phyloP scores from a whole-genome alignment of 73 alveolate genomes.

The Paramecium octaurelia region DNA sequence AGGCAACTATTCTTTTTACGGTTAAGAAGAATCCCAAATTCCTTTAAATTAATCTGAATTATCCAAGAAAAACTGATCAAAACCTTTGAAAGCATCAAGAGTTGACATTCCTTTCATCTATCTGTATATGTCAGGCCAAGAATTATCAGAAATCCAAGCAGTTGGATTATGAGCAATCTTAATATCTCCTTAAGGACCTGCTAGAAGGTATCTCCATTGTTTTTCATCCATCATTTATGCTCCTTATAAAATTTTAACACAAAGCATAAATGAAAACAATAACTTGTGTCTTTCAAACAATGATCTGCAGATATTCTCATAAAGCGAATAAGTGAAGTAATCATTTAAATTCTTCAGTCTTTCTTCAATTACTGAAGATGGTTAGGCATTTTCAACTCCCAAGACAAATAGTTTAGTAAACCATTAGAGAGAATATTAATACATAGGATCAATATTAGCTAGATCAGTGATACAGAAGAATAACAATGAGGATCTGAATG shows the following conservation, averaged over 20 bases:
- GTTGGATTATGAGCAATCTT: slow-evolving; percentile 95
- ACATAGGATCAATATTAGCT: slow-evolving; percentile 97
- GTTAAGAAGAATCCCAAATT: slow-evolving; percentile 90
- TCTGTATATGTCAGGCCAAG: slow-evolving; percentile 90
- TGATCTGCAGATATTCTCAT: slow-evolving; percentile 98
- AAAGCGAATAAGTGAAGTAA: slow-evolving; percentile 95
- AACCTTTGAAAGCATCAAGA: slow-evolving; percentile 88
- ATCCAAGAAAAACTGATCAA: slow-evolving; percentile 87
- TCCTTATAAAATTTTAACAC: slow-evolving; percentile 91
- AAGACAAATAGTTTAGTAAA: slow-evolving; percentile 86
- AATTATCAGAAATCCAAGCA: slow-evolving; percentile 90
- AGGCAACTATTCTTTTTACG: slow-evolving; percentile 92
- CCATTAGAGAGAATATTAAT: slow-evolving; percentile 94
- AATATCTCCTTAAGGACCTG: slow-evolving; percentile 93
- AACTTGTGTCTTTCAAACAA: slow-evolving; percentile 98
- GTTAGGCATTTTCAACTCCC: slow-evolving; percentile 83
- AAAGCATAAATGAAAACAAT: slow-evolving; percentile 95
- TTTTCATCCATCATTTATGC: slow-evolving; percentile 69
- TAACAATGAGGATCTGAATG: slow-evolving; percentile 97
- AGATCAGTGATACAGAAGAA: slow-evolving; percentile 99
- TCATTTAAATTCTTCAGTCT: slow-evolving; percentile 86
- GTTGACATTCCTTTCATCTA: slow-evolving; percentile 87
- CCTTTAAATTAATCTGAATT: slow-evolving; percentile 81
- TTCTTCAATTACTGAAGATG: slow-evolving; percentile 83
- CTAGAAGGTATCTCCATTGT: slow-evolving; percentile 87